Evolutionary conservation across 176 grass and related monocot species (phyloP), one percentile per base, ranked within the genome.

Genomic region (Rhipidocladum racemiflorum): DNA sequence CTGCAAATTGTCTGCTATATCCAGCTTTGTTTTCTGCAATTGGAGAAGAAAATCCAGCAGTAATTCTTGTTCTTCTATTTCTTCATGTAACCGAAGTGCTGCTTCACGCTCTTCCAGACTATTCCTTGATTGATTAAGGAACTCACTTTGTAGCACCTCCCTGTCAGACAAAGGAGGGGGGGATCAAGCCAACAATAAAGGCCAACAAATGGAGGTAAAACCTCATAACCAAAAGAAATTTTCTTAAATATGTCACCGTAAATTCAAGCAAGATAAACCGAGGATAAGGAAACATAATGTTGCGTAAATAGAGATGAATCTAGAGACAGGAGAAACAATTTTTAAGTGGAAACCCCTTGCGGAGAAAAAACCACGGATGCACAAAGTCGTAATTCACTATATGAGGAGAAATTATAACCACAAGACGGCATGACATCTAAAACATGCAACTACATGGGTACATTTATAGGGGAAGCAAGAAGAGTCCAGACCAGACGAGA

Each of bases 61-160:
- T 46, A 99, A 79, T 65, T 99, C 91, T 71, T 99, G 93, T 61
- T 99, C 92, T 79, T 95, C 91, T 66, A 93, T 96, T 48, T 99
- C 93, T 87, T 99, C 93, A 56, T 69, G 90, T 86, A 99, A 88
- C 39, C 83, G 89, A 68, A 93, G 83, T 63, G 93, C 93, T 36
- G 89, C 82, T 70, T 98, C 91, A 45, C 83, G 92, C 80, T 95
- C 90, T 78, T 93, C 86, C 42, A 98, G 72, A 76, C 65, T 88
- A 86, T 93, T 88, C 75, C 87, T 88, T 35, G 80, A 90, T 57
- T 86, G 89, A 86, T 95, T 95, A 70, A 98, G 88, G 65, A 98
- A 98, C 39, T 91, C 90, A 85, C 92, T 98, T 88, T 95, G 86
- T 44, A 98, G 71, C 80, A 98, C 90, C 38, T 94, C 92, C 70